Percentiles rank a stretch among this genome's conserved stretches.
phyloP scores from a whole-genome alignment of 1,284 basidiomycete genomes.

The Fomes fomentarius region DNA sequence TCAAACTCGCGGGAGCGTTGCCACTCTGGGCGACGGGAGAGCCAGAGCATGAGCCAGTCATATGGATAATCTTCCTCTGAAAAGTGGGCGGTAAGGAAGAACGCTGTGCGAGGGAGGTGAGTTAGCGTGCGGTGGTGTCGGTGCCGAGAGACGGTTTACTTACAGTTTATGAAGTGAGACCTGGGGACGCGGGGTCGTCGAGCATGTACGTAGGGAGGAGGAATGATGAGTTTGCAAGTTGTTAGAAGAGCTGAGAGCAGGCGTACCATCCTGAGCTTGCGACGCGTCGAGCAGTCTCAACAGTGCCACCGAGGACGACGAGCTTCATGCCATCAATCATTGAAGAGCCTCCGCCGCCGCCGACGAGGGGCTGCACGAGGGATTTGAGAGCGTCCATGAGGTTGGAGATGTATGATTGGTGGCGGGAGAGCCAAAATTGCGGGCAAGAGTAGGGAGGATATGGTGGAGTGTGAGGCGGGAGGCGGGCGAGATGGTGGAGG shows the following conservation, averaged over 20 bases:
- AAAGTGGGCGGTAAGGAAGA: constrained; percentile 86
- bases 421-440: constrained; percentile 34
- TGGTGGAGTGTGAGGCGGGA: constrained; percentile 25
- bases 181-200: constrained; percentile 36
- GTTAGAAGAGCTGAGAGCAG: no score
- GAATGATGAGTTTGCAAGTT: constrained; percentile 13
- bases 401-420: constrained; percentile 19
- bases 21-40: constrained; percentile 79
- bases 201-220: constrained; percentile 15
- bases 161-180: constrained; percentile 83
- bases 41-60: constrained; percentile 84
- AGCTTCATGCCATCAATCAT: constrained; percentile 86
- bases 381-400: constrained; percentile 81
- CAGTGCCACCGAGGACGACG: constrained; percentile 82
- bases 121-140: constrained; percentile 17
- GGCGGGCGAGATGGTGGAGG: constrained; percentile 23
- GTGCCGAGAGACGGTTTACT: constrained; percentile 36
- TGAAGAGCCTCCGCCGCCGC: constrained; percentile 70
- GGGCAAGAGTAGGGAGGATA: constrained; percentile 26
- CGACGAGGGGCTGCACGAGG: constrained; percentile 78
- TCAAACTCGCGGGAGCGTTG: constrained; percentile 84
- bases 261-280: constrained; percentile 77
- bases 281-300: constrained; percentile 79
- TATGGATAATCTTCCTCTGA: constrained; percentile 84
- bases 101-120: constrained; percentile 50